Evolutionary conservation across 495 filamentous ascomycete genomes (phyloP).

Genomic region (Neurospora intermedia): DNA sequence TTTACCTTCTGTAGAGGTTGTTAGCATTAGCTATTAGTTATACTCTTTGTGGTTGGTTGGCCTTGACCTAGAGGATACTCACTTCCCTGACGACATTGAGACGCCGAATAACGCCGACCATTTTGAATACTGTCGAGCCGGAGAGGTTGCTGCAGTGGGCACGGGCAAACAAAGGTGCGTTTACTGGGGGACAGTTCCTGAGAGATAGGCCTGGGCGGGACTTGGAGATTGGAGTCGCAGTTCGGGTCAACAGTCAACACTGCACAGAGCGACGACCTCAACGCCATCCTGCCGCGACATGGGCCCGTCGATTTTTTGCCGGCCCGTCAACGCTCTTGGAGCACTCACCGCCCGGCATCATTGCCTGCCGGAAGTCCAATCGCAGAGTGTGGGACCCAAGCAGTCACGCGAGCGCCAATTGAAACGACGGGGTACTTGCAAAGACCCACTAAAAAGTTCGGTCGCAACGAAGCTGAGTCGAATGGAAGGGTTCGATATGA

Average conservation of each 20-base stretch:
- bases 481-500: background rate
- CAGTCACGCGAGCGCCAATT: background rate
- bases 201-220: background rate
- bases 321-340: background rate
- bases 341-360: background rate
- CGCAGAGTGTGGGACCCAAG: background rate
- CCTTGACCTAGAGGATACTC: constrained; percentile 27
- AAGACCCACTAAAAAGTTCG: background rate
- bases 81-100: constrained; percentile 70
- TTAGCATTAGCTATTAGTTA: constrained; percentile 3
- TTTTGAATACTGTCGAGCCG: constrained; percentile 32
- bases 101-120: constrained; percentile 71
- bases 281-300: background rate
- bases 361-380: background rate
- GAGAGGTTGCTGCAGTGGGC: background rate
- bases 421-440: background rate
- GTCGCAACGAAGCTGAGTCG: background rate
- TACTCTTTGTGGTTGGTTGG: background rate
- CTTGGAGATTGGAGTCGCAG: background rate
- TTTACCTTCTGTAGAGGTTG: constrained; percentile 27
- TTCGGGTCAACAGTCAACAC: background rate
- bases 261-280: background rate
- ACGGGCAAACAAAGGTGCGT: background rate
- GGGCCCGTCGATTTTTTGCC: background rate
- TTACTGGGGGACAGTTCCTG: background rate